Percentiles rank a stretch among this genome's conserved stretches.
phyloP scores from a whole-genome alignment of 139 green algal genomes.

The Trebouxia sp. region DNA sequence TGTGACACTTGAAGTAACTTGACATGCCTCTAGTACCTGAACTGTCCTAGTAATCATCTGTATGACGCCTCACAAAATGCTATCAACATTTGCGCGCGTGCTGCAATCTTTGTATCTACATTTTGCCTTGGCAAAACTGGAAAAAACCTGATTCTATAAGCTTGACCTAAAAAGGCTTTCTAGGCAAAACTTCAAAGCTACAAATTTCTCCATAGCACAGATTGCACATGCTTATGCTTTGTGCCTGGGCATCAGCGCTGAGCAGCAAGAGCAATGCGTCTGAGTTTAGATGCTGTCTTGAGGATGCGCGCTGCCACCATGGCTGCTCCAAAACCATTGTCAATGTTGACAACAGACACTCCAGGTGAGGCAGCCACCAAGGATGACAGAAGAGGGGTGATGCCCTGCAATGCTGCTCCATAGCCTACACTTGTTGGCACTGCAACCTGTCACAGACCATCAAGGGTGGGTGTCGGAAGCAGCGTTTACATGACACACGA shows the following conservation, averaged over 20 bases:
- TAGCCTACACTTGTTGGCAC: slow-evolving; percentile 74
- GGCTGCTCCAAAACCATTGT: slow-evolving; percentile 63
- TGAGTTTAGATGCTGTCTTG: slow-evolving; percentile 44
- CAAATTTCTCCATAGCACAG: too few species aligned
- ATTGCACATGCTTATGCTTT: too few species aligned
- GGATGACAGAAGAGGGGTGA: slow-evolving; percentile 63
- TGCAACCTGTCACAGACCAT: slow-evolving; percentile 47
- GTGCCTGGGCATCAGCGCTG: slow-evolving; percentile 24
- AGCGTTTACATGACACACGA: too few species aligned
- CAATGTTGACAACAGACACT: slow-evolving; percentile 80
- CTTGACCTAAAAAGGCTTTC: too few species aligned
- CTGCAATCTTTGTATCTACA: background rate
- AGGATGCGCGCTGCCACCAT: slow-evolving; percentile 71
- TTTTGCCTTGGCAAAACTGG: slow-evolving; percentile 1
- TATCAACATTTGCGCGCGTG: background rate
- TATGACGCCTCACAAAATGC: background rate
- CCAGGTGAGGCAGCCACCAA: slow-evolving; percentile 64
- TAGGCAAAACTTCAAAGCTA: too few species aligned
- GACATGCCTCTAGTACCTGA: background rate
- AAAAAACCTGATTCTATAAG: too few species aligned
- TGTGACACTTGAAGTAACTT: background rate
- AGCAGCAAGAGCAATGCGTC: slow-evolving; percentile 6
- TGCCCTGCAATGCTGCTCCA: slow-evolving; percentile 60
- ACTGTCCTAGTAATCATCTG: background rate
- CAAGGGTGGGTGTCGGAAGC: too few species aligned